Evolutionary conservation across 768 basidiomycete genomes (phyloP), one percentile per base, ranked within the genome.

Genomic region (Rhodosporidiobolus odoratus): DNA sequence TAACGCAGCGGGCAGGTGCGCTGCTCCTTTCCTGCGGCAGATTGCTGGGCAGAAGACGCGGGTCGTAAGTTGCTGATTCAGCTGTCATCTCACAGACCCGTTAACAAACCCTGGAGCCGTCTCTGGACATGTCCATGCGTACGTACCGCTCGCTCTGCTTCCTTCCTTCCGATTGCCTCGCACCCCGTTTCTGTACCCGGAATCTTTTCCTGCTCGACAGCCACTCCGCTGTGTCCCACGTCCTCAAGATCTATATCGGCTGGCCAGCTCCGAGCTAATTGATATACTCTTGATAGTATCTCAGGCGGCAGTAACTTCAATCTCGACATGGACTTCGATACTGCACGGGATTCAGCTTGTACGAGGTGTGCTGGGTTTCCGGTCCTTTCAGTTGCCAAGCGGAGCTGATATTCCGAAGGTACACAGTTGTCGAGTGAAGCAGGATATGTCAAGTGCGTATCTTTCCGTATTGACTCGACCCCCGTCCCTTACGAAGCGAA

Each of bases 241-340:
- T n/a, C n/a, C n/a, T n/a, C n/a, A n/a, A n/a, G n/a, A n/a, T n/a
- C n/a, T n/a, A n/a, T n/a, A n/a, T n/a, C n/a, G n/a, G n/a, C n/a
- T n/a, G n/a, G n/a, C n/a, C n/a, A n/a, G n/a, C n/a, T n/a, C n/a
- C n/a, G n/a, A n/a, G n/a, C n/a, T n/a, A n/a, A n/a, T n/a, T 48
- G 27, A n/a, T 4, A 27, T 7, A 25, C 8, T 5, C 15, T 21
- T 1, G 17, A 10, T 41, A 62, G 54, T 3, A 65, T 66, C 17
- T 40, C 48, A 9, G 69, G 69, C 37, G 69, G 65, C 1, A 43
- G 45, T 17, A 58, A 53, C 38, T 71, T 71, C 65, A 71, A 71
- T 41, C 69, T 71, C 56, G 65, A 66, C 38, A 38, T 71, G 38
- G 23, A 40, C 23, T 66, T 53, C 17, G 56, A 50, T 2, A 34